Base-by-base conservation (phyloP, 306 rosid genomes). In the Vigna angularis region DNA sequence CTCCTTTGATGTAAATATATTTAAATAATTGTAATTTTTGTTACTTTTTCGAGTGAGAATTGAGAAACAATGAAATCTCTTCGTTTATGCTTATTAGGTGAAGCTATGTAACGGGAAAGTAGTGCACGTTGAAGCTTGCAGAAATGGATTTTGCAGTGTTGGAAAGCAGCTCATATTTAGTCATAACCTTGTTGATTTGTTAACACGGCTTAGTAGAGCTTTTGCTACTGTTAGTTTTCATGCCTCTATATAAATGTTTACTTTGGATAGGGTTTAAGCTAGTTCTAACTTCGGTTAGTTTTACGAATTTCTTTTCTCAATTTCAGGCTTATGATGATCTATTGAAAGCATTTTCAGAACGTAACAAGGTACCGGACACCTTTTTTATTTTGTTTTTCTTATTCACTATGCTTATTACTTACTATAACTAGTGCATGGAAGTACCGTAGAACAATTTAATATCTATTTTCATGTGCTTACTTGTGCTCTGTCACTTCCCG, bases 101-200 rank as follows among this genome's bases (percentile, higher is more conserved):
- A 94, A 94, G 86, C 87, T 94, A 52, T 92, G 93, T 85, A 92
- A 92, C 34, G 97, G 98, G 57, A 94, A 92, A 90, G 83, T 92
- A 79, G 87, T 88, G 75, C 95, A 87, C 3, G 97, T 94, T 66
- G 98, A 92, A 74, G 94, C 97, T 83, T 90, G 97, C 88, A 84
- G 90, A 72, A 92, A 90, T 74, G 98, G 98, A 20, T 94, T 94
- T 79, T 89, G 79, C 66, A 87, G 88, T 69, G 83, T 90, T 79
- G 97, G 97, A 64, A 94, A 88, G 88, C 97, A 88, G 85, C 83
- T 92, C 64, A 85, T 90, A 82, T 81, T 90, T 73, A 77, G 93
- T 74, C 98, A 90, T 83, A 94, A 86, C 84, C 93, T 94, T 7
- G 89, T 94, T 45, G 98, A 94, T 86, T 85, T 94, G 86, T 78